phyloP scores from a whole-genome alignment of 129 eudicot genomes.

The Mikania micrantha region DNA sequence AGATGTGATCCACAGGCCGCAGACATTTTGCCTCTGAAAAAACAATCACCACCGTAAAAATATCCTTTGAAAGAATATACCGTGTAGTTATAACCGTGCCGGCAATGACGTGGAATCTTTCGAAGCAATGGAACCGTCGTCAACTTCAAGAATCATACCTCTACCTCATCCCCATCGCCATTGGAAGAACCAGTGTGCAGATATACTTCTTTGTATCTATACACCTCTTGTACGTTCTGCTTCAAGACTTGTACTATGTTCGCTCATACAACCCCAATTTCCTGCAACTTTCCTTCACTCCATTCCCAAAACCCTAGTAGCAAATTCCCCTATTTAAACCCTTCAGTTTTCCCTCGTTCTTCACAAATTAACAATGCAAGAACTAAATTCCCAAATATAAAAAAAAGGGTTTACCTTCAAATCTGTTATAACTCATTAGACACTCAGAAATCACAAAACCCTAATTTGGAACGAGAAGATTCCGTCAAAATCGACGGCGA shows the following conservation, averaged over 20 bases:
- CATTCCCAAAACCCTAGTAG: constrained; percentile 25
- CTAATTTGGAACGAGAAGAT: constrained; percentile 21
- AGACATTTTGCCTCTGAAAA: too few relatives aligned
- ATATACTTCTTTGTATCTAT: constrained; percentile 1
- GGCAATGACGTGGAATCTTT: constrained; percentile 23
- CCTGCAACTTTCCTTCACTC: constrained; percentile 59
- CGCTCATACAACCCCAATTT: constrained; percentile 36
- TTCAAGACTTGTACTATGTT: constrained; percentile 36
- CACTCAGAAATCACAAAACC: constrained; percentile 31
- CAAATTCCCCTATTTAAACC: constrained; percentile 6
- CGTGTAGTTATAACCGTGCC: neutral
- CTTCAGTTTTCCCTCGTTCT: constrained; percentile 1
- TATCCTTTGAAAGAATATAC: too few relatives aligned
- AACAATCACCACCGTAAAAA: too few relatives aligned
- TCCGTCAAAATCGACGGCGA: constrained; percentile 15
- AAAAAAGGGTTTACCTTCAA: constrained; percentile 22
- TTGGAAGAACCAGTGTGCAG: neutral
- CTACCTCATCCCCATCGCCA: constrained; percentile 8
- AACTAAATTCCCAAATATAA: neutral
- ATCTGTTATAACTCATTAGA: constrained; percentile 34
- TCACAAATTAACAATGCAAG: neutral
- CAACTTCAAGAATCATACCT: neutral
- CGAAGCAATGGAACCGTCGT: constrained; percentile 16
- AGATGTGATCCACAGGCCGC: too few relatives aligned
- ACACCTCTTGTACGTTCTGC: neutral